A percentile compares a stretch with the other conserved stretches of the same genome.
phyloP scores from a whole-genome alignment of 768 basidiomycete genomes.

The Termitomyces eurrhizus region DNA sequence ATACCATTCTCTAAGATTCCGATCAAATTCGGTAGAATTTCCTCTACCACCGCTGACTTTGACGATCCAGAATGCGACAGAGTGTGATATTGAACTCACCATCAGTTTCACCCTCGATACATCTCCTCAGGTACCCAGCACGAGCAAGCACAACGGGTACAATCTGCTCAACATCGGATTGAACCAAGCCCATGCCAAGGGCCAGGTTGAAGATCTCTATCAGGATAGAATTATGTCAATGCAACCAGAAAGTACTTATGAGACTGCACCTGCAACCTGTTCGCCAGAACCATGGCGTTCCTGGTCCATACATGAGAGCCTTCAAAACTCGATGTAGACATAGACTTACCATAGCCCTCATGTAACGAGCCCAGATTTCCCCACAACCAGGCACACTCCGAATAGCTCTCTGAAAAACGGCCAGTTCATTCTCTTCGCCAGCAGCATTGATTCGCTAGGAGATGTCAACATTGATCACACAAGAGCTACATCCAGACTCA shows the following conservation, averaged over 20 bases:
- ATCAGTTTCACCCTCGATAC: slow-evolving; percentile 40
- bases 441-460: slow-evolving; percentile 44
- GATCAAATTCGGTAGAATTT: slow-evolving; percentile 49
- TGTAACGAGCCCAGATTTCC: slow-evolving; percentile 75
- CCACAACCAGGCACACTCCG: slow-evolving; percentile 76
- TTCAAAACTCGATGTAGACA: background rate
- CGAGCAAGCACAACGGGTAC: slow-evolving; percentile 61
- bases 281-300: slow-evolving; percentile 36
- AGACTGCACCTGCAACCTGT: slow-evolving; percentile 4
- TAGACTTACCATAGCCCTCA: slow-evolving; percentile 59
- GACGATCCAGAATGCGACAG: background rate
- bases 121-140: slow-evolving; percentile 59
- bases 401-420: slow-evolving; percentile 51
- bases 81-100: slow-evolving; percentile 23
- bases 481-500: slow-evolving; percentile 27
- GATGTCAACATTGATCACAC: background rate
- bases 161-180: slow-evolving; percentile 59
- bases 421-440: slow-evolving; percentile 37
- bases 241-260: background rate
- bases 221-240: slow-evolving; percentile 2
- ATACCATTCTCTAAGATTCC: slow-evolving; percentile 62
- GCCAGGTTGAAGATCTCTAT: slow-evolving; percentile 59
- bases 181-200: slow-evolving; percentile 49
- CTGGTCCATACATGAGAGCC: slow-evolving; percentile 21
- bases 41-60: slow-evolving; percentile 31